Percentiles rank a stretch among this genome's conserved stretches.
These are phyloP conservation scores for Agroathelia rolfsii DNA, from an alignment of 1,284 basidiomycete species.

Conservation along the genomic window DNA sequence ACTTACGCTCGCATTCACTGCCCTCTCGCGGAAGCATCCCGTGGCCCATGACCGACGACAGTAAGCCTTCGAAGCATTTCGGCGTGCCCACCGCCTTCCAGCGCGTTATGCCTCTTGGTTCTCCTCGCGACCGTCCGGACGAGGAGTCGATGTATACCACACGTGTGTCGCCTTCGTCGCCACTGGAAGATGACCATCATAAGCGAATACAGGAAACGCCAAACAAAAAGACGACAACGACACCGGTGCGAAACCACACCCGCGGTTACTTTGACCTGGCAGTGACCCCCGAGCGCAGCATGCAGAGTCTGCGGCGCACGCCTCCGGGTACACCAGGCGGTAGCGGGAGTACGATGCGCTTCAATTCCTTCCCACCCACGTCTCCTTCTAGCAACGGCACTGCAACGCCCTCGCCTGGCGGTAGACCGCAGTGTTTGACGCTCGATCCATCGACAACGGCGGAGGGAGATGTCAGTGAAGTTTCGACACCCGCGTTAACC, in stretches of 20 bases:
- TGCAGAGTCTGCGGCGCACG: conserved; percentile 23
- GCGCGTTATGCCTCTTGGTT: conserved; percentile 22
- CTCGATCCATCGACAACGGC: conserved; percentile 29
- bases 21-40: conserved; percentile 23
- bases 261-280: conserved; percentile 36
- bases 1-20: conserved; percentile 28
- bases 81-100: conserved; percentile 8
- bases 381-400: conserved; percentile 5
- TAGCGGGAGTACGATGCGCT: conserved; percentile 9
- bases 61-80: conserved; percentile 10
- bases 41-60: conserved; percentile 24
- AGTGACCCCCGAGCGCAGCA: conserved; percentile 10
- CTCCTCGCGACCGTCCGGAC: conserved; percentile 29
- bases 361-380: conserved; percentile 14
- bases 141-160: no score
- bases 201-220: no score
- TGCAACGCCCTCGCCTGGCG: conserved; percentile 9
- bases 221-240: not conserved
- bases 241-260: conserved; percentile 29
- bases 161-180: no score
- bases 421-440: conserved; percentile 13
- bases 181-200: no score
- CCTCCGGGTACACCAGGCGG: conserved; percentile 31
- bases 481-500: conserved; percentile 7
- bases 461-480: conserved; percentile 10